phyloP scores from a whole-genome alignment of 1,284 basidiomycete genomes.

The Ganoderma lucidum region DNA sequence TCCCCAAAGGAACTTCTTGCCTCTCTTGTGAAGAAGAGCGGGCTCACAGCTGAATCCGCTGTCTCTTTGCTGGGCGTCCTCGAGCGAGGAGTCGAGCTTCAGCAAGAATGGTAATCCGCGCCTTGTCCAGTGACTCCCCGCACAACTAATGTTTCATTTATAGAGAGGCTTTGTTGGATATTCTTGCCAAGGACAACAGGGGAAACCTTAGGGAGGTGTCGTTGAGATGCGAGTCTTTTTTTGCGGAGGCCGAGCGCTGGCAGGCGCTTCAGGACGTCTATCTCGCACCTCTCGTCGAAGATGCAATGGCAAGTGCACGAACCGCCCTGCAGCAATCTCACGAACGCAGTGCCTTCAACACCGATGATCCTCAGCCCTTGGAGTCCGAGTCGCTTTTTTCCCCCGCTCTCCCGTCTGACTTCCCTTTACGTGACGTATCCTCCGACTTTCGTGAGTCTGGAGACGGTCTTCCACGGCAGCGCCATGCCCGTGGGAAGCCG shows the following conservation, averaged over 20 bases:
- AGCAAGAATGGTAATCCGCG: not conserved
- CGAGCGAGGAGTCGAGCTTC: not conserved
- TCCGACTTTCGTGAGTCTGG: not conserved
- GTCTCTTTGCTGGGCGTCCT: not conserved
- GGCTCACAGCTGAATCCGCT: not conserved
- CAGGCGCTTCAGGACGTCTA: not conserved
- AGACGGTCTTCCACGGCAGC: not conserved
- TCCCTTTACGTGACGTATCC: not conserved
- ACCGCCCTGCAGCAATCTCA: too few species aligned
- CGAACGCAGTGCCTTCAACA: too few species aligned
- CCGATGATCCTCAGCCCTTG: too few species aligned
- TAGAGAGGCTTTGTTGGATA: not conserved
- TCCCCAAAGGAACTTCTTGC: constrained; percentile 1
- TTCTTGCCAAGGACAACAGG: not conserved
- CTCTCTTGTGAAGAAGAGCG: not conserved
- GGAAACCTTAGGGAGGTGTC: not conserved
- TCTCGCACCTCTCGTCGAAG: not conserved
- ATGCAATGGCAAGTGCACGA: not conserved
- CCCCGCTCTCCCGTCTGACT: not conserved
- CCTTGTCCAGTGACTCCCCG: too few species aligned
- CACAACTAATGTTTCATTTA: too few species aligned
- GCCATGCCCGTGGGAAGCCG: not conserved
- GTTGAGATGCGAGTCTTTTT: not conserved
- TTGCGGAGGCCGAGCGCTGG: not conserved
- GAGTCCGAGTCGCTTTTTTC: not conserved